Base-by-base conservation (phyloP, 768 basidiomycete species). In the Grammothele lineata region DNA sequence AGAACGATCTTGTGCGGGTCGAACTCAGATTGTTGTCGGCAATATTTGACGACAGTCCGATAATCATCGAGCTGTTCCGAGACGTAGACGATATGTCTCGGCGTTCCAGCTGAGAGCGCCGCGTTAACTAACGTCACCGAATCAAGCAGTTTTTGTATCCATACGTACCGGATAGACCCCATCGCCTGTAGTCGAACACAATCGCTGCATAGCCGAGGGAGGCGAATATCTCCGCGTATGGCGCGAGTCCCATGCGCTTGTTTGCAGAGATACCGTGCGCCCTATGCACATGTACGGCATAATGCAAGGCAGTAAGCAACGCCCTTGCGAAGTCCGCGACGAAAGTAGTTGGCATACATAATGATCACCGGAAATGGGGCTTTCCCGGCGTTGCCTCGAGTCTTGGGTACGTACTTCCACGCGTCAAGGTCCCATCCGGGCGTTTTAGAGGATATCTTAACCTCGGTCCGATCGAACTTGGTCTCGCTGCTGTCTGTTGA, bases 131-230 rank as follows among this genome's bases (percentile, higher is more conserved):
- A 17, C 2, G 19, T 33, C 23, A n/a, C 5, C 6, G 5, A 17
- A 10, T n/a, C 17, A 2, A 39, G 9, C n/a, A 5, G 3, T 17
- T 22, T 17, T 25, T 19, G 11, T 22, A 25, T 19, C 1, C 1
- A 25, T 11, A 49, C 54, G 11, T n/a, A 65, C 67, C 66, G 19
- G 67, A 70, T 1, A 51, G 50, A 5, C 69, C 69, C 67, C 67
- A 70, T 10, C 66, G 58, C 11, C 69, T 62, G 46, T 69, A 70
- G 53, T 70, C 68, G 39, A 70, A 70, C 17, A 68, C 62, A 7
- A 69, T 41, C 39, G 54, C 64, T 0, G 61, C 68, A 37, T 69
- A 69, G 9, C 66, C 67, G 5, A 51, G 47, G 1, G 44, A 35
- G 5, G 62, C 57, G 41, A 68, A 69, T 15, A 50, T 51, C 35